A percentile compares a stretch with the other conserved stretches of the same genome.
Conservation (phyloP, 345 rosid species). For the Dimocarpus longan region DNA sequence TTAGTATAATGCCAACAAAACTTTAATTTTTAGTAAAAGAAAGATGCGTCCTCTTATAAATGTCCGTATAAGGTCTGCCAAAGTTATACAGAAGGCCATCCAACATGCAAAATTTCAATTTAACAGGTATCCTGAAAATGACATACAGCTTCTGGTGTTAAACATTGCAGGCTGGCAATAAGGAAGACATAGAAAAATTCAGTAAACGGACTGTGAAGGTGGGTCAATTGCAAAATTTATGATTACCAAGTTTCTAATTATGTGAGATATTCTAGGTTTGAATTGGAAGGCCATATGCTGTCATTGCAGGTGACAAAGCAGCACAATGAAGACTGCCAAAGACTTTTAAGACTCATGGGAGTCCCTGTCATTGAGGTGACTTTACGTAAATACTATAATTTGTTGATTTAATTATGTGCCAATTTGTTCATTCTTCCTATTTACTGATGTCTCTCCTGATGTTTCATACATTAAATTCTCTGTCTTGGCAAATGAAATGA, state of each 20-base stretch:
- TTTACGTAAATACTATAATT: background rate
- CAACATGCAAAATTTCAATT: background rate
- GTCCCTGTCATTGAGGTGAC: slow-evolving; percentile 89
- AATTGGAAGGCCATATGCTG: slow-evolving; percentile 15
- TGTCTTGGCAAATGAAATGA: background rate
- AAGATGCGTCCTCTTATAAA: background rate
- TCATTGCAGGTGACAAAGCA: slow-evolving; percentile 73
- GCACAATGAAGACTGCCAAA: slow-evolving; percentile 94
- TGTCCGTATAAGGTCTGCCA: background rate
- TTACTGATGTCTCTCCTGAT: background rate
- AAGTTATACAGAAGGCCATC: background rate
- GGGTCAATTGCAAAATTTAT: slow-evolving; percentile 15
- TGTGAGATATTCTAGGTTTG: background rate
- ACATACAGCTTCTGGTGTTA: slow-evolving; percentile 8
- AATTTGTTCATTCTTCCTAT: background rate
- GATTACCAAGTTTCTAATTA: background rate
- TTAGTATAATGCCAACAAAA: background rate
- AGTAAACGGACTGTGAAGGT: slow-evolving; percentile 95
- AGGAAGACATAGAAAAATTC: slow-evolving; percentile 92
- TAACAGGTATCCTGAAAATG: background rate
- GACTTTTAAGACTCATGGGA: slow-evolving; percentile 84
- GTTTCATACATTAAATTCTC: background rate
- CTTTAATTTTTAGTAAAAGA: background rate
- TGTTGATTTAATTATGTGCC: background rate
- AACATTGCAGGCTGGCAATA: slow-evolving; percentile 60